Conservation (phyloP, 2,329 filamentous ascomycete genomes). For the Salinomyces thailandicus region DNA sequence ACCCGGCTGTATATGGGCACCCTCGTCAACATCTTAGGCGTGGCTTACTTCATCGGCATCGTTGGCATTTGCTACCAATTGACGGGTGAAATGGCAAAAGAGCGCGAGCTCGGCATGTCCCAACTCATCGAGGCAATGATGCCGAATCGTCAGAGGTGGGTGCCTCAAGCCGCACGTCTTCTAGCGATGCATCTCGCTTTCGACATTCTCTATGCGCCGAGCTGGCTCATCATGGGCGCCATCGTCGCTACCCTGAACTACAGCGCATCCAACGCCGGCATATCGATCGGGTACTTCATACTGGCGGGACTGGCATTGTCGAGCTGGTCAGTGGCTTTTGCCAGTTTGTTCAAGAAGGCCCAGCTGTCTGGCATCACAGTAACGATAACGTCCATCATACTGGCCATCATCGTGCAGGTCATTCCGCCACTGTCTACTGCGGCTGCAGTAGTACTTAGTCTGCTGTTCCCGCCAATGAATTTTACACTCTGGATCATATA, state of each 20-base stretch:
- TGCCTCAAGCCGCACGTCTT: conserved; percentile 67
- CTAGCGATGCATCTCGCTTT: conserved; percentile 72
- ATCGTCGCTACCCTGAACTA: conserved; percentile 54
- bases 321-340: conserved; percentile 71
- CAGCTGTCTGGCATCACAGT: conserved; percentile 78
- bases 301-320: conserved; percentile 65
- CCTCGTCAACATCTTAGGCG: conserved; percentile 64
- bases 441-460: conserved; percentile 56
- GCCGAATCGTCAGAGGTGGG: conserved; percentile 62
- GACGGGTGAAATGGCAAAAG: conserved; percentile 73
- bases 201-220: conserved; percentile 65
- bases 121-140: conserved; percentile 88
- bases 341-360: conserved; percentile 73
- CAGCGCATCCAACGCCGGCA: conserved; percentile 31
- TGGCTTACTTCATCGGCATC: conserved; percentile 68
- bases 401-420: conserved; percentile 75
- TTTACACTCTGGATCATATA: conserved; percentile 78
- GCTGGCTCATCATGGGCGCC: conserved; percentile 67
- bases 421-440: conserved; percentile 52
- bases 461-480: conserved; percentile 79
- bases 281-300: conserved; percentile 53
- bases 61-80: conserved; percentile 80
- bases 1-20: conserved; percentile 59
- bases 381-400: conserved; percentile 59
- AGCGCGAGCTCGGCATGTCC: conserved; percentile 78